Conservation (phyloP, 176 grass and related monocot species). For the Carex scoparia region DNA sequence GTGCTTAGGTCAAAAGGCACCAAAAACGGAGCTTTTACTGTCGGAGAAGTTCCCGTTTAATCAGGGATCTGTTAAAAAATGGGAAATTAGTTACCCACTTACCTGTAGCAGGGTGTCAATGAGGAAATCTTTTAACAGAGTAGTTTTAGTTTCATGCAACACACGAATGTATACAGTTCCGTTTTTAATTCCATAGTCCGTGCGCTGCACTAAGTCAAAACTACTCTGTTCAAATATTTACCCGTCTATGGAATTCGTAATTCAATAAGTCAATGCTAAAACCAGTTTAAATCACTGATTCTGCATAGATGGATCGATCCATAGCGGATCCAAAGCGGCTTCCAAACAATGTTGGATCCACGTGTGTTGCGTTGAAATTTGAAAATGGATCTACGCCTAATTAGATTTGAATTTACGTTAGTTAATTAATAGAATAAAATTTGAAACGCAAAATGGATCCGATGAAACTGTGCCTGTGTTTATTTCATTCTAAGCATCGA, state of each 20-base stretch:
- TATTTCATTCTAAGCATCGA: no score
- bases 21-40: neutral
- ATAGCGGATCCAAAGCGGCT: neutral
- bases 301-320: neutral
- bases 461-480: neutral
- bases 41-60: conserved; percentile 1
- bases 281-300: neutral
- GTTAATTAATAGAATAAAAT: neutral
- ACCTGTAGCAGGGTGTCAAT: neutral
- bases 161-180: no score
- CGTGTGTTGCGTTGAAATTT: conserved; percentile 14
- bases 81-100: conserved; percentile 18
- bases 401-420: neutral
- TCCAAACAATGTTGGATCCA: neutral
- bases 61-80: neutral
- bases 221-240: no score
- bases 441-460: neutral
- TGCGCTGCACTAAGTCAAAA: no score
- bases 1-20: conserved; percentile 1
- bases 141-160: no score
- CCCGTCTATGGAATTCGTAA: neutral
- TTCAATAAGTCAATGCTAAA: neutral
- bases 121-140: no score
- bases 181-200: no score
- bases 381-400: conserved; percentile 10